Percentiles rank a stretch among this genome's conserved stretches.
Conservation (phyloP, 2,329 filamentous ascomycete genomes). For the Apiospora saccharicola region DNA sequence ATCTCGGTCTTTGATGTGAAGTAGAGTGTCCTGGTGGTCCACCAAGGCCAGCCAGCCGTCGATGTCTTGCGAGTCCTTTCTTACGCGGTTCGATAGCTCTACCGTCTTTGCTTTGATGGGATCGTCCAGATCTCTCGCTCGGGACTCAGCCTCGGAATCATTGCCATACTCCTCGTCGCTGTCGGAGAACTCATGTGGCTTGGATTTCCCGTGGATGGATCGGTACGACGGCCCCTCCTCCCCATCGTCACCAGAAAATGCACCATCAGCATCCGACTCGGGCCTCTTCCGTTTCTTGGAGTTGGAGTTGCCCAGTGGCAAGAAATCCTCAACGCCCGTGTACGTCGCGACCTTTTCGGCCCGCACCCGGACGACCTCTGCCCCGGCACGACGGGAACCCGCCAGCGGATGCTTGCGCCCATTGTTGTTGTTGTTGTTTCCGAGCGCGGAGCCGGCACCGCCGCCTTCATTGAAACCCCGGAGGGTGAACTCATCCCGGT, state of each 20-base stretch:
- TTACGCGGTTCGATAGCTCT: slow-evolving; percentile 68
- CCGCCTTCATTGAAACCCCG: slow-evolving; percentile 52
- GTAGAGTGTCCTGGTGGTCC: slow-evolving; percentile 75
- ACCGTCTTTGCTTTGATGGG: slow-evolving; percentile 63
- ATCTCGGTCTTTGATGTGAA: slow-evolving; percentile 58
- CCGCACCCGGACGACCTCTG: slow-evolving; percentile 51
- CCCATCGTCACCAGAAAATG: slow-evolving; percentile 49
- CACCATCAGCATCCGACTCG: slow-evolving; percentile 29
- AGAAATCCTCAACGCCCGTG: slow-evolving; percentile 52
- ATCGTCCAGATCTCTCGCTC: slow-evolving; percentile 46
- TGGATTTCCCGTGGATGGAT: slow-evolving; percentile 71
- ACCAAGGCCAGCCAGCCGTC: slow-evolving; percentile 82
- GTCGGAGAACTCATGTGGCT: slow-evolving; percentile 53
- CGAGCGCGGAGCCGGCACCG: slow-evolving; percentile 44
- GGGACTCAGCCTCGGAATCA: slow-evolving; percentile 47
- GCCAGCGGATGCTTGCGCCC: slow-evolving; percentile 59
- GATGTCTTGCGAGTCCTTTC: slow-evolving; percentile 71
- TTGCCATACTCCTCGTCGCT: slow-evolving; percentile 59
- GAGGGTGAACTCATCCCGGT: slow-evolving; percentile 62
- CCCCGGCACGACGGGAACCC: slow-evolving; percentile 47
- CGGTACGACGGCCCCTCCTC: slow-evolving; percentile 65
- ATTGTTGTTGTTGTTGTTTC: slow-evolving; percentile 31
- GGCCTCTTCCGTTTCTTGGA: slow-evolving; percentile 52
- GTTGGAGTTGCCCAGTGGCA: slow-evolving; percentile 49
- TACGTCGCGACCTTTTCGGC: slow-evolving; percentile 36